Percentiles rank a stretch among this genome's conserved stretches.
These are phyloP conservation scores for Bipolaris cookei DNA, from an alignment of 2,329 filamentous ascomycete species.

Conservation along the genomic window DNA sequence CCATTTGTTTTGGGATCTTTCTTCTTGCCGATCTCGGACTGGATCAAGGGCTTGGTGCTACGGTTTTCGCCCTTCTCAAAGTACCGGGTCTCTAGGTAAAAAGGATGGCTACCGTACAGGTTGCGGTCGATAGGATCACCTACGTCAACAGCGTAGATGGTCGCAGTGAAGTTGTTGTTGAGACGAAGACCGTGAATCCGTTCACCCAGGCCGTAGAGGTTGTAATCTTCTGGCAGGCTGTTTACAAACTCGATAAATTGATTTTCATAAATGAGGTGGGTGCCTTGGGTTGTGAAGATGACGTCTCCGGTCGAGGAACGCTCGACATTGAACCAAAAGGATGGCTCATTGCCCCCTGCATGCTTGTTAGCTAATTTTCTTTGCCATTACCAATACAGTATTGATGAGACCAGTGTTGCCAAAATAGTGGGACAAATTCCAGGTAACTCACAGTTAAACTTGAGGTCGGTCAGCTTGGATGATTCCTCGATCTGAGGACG, in stretches of 20 bases:
- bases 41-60: constrained; percentile 60
- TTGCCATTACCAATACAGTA: background rate
- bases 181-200: constrained; percentile 73
- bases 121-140: constrained; percentile 70
- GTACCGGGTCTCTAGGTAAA: constrained; percentile 82
- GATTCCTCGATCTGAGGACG: constrained; percentile 57
- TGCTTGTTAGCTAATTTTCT: background rate
- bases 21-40: constrained; percentile 55
- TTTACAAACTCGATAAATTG: constrained; percentile 79
- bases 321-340: constrained; percentile 63
- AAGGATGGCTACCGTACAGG: constrained; percentile 77
- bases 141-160: constrained; percentile 71
- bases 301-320: constrained; percentile 67
- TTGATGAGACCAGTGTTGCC: background rate
- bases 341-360: constrained; percentile 62
- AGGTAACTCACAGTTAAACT: constrained; percentile 50
- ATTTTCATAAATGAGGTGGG: constrained; percentile 72
- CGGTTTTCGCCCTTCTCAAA: constrained; percentile 62
- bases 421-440: background rate
- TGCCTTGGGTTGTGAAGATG: constrained; percentile 70
- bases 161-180: constrained; percentile 74
- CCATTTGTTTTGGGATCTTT: constrained; percentile 31
- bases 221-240: constrained; percentile 71
- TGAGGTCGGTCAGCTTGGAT: constrained; percentile 54
- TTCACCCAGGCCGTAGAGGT: constrained; percentile 77